A percentile compares a stretch with the other conserved stretches of the same genome.
phyloP scores from a whole-genome alignment of 148 eudicot species.

The Chenopodium album region DNA sequence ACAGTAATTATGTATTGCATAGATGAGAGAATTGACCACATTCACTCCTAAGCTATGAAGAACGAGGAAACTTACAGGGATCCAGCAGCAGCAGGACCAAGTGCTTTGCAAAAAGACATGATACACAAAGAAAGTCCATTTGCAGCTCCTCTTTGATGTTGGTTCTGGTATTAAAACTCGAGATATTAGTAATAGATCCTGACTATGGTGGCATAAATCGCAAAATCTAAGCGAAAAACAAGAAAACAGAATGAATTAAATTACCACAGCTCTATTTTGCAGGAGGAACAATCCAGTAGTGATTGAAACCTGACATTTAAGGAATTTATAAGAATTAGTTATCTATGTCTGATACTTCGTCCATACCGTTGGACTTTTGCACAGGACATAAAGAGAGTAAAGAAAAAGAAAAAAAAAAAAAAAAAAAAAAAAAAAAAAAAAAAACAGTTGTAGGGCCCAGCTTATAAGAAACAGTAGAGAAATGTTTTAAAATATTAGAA shows the following conservation, averaged over 20 bases:
- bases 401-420: too few relatives aligned
- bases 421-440: too few relatives aligned
- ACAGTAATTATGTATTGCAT: neutral
- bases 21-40: neutral
- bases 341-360: neutral
- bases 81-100: constrained; percentile 73
- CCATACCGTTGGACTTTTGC: neutral
- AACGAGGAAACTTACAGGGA: constrained; percentile 41
- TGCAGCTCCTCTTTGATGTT: constrained; percentile 71
- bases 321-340: neutral
- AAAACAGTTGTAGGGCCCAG: neutral
- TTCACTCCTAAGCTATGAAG: neutral
- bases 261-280: constrained; percentile 53
- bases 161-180: constrained; percentile 34
- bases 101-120: constrained; percentile 60
- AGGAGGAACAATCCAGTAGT: constrained; percentile 43
- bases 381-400: neutral
- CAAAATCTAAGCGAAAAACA: neutral
- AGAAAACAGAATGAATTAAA: neutral
- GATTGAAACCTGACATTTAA: constrained; percentile 31
- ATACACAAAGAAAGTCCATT: constrained; percentile 67
- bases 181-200: neutral
- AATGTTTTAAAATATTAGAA: too few relatives aligned
- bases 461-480: neutral
- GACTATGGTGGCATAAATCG: neutral